Percentiles rank a stretch among this genome's conserved stretches.
These are phyloP conservation scores for Dendrobium officinale DNA, from an alignment of 106 monocot species.

Conservation along the genomic window DNA sequence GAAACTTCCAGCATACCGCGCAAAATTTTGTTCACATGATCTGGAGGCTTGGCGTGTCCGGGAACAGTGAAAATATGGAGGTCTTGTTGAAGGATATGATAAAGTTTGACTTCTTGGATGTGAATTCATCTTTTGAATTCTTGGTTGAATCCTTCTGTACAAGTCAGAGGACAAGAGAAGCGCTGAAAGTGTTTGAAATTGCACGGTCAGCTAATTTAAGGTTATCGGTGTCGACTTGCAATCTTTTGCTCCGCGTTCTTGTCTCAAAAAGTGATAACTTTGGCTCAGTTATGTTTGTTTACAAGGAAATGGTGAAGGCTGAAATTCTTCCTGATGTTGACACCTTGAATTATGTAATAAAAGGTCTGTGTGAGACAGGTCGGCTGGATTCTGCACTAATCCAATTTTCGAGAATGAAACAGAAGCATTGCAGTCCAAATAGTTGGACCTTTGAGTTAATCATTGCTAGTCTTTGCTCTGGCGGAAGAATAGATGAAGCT, in stretches of 20 bases:
- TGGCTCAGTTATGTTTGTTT: conserved; percentile 41
- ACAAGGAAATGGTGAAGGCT: conserved; percentile 75
- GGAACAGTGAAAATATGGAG: conserved; percentile 30
- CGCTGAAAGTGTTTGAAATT: conserved; percentile 33
- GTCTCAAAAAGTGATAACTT: conserved; percentile 21
- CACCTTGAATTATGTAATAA: conserved; percentile 54
- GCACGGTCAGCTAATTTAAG: conserved; percentile 15
- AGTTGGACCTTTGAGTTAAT: conserved; percentile 51
- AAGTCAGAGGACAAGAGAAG: conserved; percentile 14
- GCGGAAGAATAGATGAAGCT: conserved; percentile 34
- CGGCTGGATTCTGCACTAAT: conserved; percentile 38
- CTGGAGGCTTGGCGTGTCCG: conserved; percentile 17
- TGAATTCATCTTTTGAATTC: conserved; percentile 9
- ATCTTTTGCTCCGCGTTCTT: conserved; percentile 23
- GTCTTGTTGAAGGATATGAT: conserved; percentile 42
- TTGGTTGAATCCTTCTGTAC: conserved; percentile 27
- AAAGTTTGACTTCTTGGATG: conserved; percentile 12
- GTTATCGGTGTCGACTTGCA: conserved; percentile 34
- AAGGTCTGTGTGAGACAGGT: conserved; percentile 26
- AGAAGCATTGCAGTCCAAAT: conserved; percentile 48
- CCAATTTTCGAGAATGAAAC: conserved; percentile 54
- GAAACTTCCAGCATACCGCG: conserved; percentile 16
- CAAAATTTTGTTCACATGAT: conserved; percentile 19
- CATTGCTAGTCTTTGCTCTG: conserved; percentile 31
- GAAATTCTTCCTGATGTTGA: conserved; percentile 49